Base-by-base conservation (phyloP, 352 stramenopile species). In the Pythium insidiosum region DNA sequence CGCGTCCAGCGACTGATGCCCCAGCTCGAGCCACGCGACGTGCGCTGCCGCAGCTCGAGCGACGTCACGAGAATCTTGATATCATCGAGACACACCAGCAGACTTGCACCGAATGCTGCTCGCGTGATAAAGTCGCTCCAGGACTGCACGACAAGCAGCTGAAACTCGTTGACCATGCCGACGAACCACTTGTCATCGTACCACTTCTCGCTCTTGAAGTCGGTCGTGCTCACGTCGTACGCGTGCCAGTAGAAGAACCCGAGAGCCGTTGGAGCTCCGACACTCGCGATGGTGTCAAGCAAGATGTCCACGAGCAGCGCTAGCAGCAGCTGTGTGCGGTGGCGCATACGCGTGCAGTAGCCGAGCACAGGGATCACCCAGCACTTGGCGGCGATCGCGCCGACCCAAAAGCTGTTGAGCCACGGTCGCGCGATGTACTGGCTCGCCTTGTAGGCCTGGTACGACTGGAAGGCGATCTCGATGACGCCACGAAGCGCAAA, bases 271-370 rank as follows among this genome's bases (percentile, higher is more conserved):
- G 65, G 56, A n/a, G 69, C 50, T 2, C 66, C 66, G 5, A 76
- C 44, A 4, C 63, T 73, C 9, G 57, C 55, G 11, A 71, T 39
- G 11, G 77, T 48, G 36, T 77, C 63, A 1, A 81, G 52, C 13
- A 64, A 25, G 1, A 47, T 38, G 30, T 60, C 50, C 4, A 47
- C 34, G n/a, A 72, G 19, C 22, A 77, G 50, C 9, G 54, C 66
- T 6, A 70, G 31, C 11, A 81, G 39, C 0, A 63, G 43, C 12
- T 61, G 43, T 2, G 66, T 50, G 0, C 56, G 39, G 33, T 38
- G 35, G 29, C 53, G 59, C 2, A 41, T 49, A 1, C 43, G 25
- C 6, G 36, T 51, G 1, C 45, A 31, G 1, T 48, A 42, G 18
- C 61, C 59, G n/a, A 59, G 23, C 5, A 54, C 40, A 13, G 66